A percentile compares a stretch with the other conserved stretches of the same genome.
Evolutionary conservation across 129 eudicot species (phyloP).

Genomic region (Scalesia atractyloides): DNA sequence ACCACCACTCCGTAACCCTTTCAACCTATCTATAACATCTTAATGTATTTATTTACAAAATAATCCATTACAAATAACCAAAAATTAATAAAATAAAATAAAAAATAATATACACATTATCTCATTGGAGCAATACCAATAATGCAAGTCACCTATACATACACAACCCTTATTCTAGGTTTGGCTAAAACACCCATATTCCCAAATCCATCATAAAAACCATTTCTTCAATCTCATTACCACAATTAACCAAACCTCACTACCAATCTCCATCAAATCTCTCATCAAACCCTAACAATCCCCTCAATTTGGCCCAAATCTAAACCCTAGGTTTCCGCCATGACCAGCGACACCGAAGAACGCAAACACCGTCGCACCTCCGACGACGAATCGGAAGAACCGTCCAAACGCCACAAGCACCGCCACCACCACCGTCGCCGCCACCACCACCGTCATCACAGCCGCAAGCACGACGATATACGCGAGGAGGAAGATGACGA

Average conservation of each 20-base stretch:
- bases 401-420: constrained; percentile 81
- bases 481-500: constrained; percentile 33
- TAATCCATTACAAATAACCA: too few species aligned
- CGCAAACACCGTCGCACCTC: constrained; percentile 76
- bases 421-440: constrained; percentile 63
- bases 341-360: constrained; percentile 66
- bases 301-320: neutral
- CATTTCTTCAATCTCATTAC: constrained; percentile 21
- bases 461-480: constrained; percentile 43
- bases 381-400: constrained; percentile 64
- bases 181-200: constrained; percentile 9
- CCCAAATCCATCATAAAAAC: constrained; percentile 27
- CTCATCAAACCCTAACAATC: too few species aligned
- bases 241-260: constrained; percentile 24
- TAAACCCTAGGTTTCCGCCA: constrained; percentile 36
- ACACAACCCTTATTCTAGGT: constrained; percentile 28
- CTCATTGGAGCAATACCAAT: constrained; percentile 8
- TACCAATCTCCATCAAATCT: constrained; percentile 17
- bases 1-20: too few species aligned
- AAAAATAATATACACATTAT: neutral
- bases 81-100: too few species aligned
- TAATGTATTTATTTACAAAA: too few species aligned
- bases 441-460: constrained; percentile 53
- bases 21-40: too few species aligned
- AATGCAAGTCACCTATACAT: constrained; percentile 5